Evolutionary conservation across 1,139 yeast species (phyloP).

Genomic region (Pichia sp.): DNA sequence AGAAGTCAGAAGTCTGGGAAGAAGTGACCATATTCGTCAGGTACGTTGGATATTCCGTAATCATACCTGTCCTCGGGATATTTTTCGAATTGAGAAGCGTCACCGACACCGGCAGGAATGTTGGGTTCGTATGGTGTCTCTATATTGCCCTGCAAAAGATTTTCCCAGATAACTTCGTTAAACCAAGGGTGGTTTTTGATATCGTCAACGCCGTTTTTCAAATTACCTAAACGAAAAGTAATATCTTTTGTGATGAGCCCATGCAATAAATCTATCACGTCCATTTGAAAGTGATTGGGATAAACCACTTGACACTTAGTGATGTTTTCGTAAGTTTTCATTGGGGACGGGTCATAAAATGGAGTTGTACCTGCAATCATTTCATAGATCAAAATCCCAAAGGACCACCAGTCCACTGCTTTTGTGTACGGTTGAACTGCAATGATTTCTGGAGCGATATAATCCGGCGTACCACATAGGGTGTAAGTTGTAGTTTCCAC

Average conservation of each 20-base stretch:
- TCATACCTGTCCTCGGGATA: conserved; percentile 54
- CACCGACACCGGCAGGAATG: conserved; percentile 59
- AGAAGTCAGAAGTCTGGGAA: conserved; percentile 45
- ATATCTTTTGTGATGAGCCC: conserved; percentile 53
- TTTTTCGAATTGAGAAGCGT: conserved; percentile 56
- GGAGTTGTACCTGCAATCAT: conserved; percentile 64
- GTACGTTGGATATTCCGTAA: conserved; percentile 44
- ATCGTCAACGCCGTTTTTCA: conserved; percentile 55
- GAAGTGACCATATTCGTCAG: conserved; percentile 47
- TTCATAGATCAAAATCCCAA: conserved; percentile 56
- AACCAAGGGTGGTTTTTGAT: conserved; percentile 58
- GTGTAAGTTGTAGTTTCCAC: conserved; percentile 58
- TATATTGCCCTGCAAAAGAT: conserved; percentile 50
- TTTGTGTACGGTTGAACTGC: conserved; percentile 60
- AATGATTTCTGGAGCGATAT: conserved; percentile 60
- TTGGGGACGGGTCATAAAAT: conserved; percentile 56
- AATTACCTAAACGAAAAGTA: conserved; percentile 53
- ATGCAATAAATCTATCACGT: conserved; percentile 46
- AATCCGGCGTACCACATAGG: conserved; percentile 61
- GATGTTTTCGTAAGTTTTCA: conserved; percentile 60
- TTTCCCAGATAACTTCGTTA: conserved; percentile 58
- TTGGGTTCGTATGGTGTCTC: conserved; percentile 66
- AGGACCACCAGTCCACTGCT: conserved; percentile 64
- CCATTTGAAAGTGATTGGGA: conserved; percentile 49
- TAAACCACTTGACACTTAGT: conserved; percentile 48